phyloP scores from a whole-genome alignment of 805 yeast species.

The Wickerhamomyces chaumierensis region DNA sequence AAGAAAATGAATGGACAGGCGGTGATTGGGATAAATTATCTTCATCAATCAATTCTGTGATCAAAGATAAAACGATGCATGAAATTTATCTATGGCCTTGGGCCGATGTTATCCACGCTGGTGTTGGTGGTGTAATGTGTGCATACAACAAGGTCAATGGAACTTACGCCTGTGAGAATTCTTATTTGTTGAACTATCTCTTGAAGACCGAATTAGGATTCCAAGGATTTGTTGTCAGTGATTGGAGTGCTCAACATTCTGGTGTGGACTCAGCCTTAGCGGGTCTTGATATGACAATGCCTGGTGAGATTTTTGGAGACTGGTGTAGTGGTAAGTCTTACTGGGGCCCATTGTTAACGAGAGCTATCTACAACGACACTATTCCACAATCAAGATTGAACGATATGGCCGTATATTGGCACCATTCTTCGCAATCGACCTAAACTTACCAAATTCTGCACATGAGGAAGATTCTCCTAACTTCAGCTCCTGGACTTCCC shows the following conservation, averaged over 20 bases:
- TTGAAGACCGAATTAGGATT: constrained; percentile 53
- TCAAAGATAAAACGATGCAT: constrained; percentile 51
- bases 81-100: constrained; percentile 58
- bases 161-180: constrained; percentile 48
- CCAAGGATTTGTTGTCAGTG: constrained; percentile 57
- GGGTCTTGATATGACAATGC: constrained; percentile 61
- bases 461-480: constrained; percentile 35
- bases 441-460: constrained; percentile 23
- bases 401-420: constrained; percentile 57
- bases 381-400: constrained; percentile 40
- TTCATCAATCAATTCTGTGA: constrained; percentile 37
- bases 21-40: constrained; percentile 31
- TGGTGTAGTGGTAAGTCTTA: constrained; percentile 42
- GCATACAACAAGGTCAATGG: constrained; percentile 46
- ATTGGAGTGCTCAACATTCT: constrained; percentile 54
- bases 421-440: constrained; percentile 37
- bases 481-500: constrained; percentile 48
- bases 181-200: constrained; percentile 40
- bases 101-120: constrained; percentile 50
- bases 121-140: constrained; percentile 53
- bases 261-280: constrained; percentile 46
- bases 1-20: constrained; percentile 39
- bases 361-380: constrained; percentile 44
- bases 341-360: constrained; percentile 48
- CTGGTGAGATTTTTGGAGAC: constrained; percentile 42